These are phyloP conservation scores for Pelargonium citronellum DNA, from an alignment of 441 rosid species.

Conservation along the genomic window DNA sequence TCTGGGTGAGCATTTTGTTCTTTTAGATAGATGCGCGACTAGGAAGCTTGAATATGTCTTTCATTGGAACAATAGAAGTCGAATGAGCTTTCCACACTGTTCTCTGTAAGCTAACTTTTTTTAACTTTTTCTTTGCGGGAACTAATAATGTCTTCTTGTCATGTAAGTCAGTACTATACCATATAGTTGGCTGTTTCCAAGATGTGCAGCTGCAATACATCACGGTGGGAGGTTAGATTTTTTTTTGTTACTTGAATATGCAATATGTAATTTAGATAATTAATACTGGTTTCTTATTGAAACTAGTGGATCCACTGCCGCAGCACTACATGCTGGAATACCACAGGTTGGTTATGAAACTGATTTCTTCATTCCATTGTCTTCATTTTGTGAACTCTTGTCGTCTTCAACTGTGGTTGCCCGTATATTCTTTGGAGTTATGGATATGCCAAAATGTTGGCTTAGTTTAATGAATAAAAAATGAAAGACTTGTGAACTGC, in stretches of 20 bases:
- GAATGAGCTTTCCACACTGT: neutral
- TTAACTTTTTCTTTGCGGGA: slow-evolving; percentile 2
- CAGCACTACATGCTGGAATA: slow-evolving; percentile 72
- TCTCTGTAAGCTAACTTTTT: neutral
- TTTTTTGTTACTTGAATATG: neutral
- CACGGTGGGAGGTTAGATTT: slow-evolving; percentile 79
- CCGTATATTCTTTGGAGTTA: neutral
- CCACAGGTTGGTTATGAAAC: slow-evolving; percentile 62
- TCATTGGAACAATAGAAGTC: neutral
- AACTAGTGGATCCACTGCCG: slow-evolving; percentile 80
- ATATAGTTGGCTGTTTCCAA: slow-evolving; percentile 61
- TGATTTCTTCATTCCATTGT: slow-evolving; percentile 5
- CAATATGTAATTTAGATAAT: slow-evolving; percentile 18
- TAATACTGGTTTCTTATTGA: slow-evolving; percentile 13
- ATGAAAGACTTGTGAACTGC: neutral
- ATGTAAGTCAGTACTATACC: slow-evolving; percentile 52
- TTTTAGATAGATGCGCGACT: slow-evolving; percentile 9
- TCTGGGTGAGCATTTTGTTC: slow-evolving; percentile 52
- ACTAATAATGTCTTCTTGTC: slow-evolving; percentile 15
- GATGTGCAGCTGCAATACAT: slow-evolving; percentile 76
- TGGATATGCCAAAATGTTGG: neutral
- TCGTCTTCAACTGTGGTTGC: neutral
- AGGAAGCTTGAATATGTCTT: neutral
- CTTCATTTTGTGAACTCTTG: neutral
- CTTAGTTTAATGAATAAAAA: neutral